phyloP scores from a whole-genome alignment of 2,329 filamentous ascomycete genomes.

The Diaporthe capsici region DNA sequence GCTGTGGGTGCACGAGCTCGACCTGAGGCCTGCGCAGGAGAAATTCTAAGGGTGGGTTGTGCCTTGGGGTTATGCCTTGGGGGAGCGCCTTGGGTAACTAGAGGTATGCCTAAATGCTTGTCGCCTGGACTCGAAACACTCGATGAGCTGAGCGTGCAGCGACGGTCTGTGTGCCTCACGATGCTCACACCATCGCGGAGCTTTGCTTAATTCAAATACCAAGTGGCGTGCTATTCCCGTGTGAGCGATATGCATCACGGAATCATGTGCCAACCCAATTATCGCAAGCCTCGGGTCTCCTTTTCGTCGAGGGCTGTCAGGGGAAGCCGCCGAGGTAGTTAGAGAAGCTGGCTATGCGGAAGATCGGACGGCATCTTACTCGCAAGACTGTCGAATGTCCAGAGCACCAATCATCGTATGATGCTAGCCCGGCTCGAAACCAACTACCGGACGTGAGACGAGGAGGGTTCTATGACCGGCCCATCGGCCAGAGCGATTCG shows the following conservation, averaged over 20 bases:
- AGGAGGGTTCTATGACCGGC: not conserved
- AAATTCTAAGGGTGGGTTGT: constrained; percentile 25
- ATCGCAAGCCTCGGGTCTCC: not conserved
- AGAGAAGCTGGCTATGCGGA: constrained; percentile 8
- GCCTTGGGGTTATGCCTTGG: not conserved
- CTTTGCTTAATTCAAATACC: not conserved
- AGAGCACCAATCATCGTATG: constrained; percentile 26
- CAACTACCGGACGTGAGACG: constrained; percentile 26
- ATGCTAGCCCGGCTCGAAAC: constrained; percentile 22
- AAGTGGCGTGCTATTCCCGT: not conserved
- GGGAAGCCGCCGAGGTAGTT: constrained; percentile 19
- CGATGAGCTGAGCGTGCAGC: not conserved
- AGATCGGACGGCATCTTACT: constrained; percentile 21
- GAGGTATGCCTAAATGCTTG: not conserved
- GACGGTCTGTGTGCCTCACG: constrained; percentile 12
- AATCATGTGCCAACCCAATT: not conserved
- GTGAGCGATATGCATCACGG: no score
- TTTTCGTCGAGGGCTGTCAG: not conserved
- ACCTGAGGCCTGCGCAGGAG: constrained; percentile 37
- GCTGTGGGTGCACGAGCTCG: constrained; percentile 40
- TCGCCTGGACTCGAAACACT: constrained; percentile 6
- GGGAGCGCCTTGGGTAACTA: not conserved
- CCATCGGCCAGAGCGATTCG: constrained; percentile 16
- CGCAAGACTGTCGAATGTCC: not conserved
- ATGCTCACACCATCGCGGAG: not conserved